phyloP scores from a whole-genome alignment of 2,329 filamentous ascomycete genomes.

The Cadophora luteo-olivacea region DNA sequence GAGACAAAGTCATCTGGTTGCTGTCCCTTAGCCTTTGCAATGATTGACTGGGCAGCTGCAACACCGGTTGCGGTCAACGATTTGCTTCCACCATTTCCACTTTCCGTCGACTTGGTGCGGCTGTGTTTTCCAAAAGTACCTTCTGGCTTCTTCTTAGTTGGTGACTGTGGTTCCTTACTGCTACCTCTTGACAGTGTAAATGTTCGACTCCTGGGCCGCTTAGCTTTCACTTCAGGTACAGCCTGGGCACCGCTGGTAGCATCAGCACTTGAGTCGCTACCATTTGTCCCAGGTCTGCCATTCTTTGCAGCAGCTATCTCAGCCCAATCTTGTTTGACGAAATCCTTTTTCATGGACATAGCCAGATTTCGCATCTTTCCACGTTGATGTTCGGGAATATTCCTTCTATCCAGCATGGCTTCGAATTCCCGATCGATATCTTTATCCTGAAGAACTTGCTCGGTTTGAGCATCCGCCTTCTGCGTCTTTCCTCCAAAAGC shows the following conservation, averaged over 20 bases:
- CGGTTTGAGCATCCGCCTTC: slow-evolving; percentile 39
- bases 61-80: slow-evolving; percentile 60
- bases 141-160: slow-evolving; percentile 78
- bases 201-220: slow-evolving; percentile 72
- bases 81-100: slow-evolving; percentile 65
- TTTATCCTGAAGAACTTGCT: slow-evolving; percentile 52
- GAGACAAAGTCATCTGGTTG: slow-evolving; percentile 84
- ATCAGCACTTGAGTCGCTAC: slow-evolving; percentile 47
- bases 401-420: slow-evolving; percentile 78
- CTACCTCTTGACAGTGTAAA: slow-evolving; percentile 61
- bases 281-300: slow-evolving; percentile 51
- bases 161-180: slow-evolving; percentile 65
- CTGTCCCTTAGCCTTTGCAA: slow-evolving; percentile 75
- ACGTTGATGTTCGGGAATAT: slow-evolving; percentile 91
- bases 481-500: slow-evolving; percentile 62
- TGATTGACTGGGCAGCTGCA: slow-evolving; percentile 61
- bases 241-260: slow-evolving; percentile 47
- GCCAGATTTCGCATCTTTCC: slow-evolving; percentile 94
- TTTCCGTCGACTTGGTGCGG: slow-evolving; percentile 76
- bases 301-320: slow-evolving; percentile 63
- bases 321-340: slow-evolving; percentile 87
- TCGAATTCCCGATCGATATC: slow-evolving; percentile 65
- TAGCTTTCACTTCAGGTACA: slow-evolving; percentile 52
- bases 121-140: slow-evolving; percentile 67
- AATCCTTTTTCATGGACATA: slow-evolving; percentile 91